A percentile compares a stretch with the other conserved stretches of the same genome.
These are phyloP conservation scores for Sclerotiophoma versabilis DNA, from an alignment of 2,329 filamentous ascomycete genomes.

Conservation along the genomic window DNA sequence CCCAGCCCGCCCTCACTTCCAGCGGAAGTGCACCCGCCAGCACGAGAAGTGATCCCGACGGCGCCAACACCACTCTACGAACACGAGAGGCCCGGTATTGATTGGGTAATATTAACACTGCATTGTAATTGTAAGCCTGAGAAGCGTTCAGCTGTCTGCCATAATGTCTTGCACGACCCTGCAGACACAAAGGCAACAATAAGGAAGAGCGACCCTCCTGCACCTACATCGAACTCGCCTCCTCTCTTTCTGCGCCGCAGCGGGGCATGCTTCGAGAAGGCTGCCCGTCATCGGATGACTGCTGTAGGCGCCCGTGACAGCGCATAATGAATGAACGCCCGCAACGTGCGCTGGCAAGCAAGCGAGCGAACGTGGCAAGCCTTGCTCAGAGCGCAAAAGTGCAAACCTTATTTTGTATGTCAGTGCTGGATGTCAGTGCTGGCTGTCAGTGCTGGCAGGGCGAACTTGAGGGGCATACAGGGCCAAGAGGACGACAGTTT, in stretches of 20 bases:
- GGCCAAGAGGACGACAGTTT: not conserved
- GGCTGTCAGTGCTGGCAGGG: constrained; percentile 5
- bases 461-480: constrained; percentile 15
- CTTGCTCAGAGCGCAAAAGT: constrained; percentile 7
- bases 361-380: constrained; percentile 20
- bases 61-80: not conserved
- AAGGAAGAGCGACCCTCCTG: not conserved
- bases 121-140: not conserved
- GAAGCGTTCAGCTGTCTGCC: not conserved
- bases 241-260: constrained; percentile 2
- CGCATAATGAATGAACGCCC: constrained; percentile 16
- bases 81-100: not conserved
- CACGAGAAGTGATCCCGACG: constrained; percentile 16
- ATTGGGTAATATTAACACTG: not conserved
- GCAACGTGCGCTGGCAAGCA: constrained; percentile 20
- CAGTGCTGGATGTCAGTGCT: constrained; percentile 4
- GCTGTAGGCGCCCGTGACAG: constrained; percentile 9
- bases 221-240: constrained; percentile 5
- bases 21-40: constrained; percentile 10
- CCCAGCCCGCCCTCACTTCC: constrained; percentile 9
- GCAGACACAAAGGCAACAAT: not conserved
- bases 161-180: not conserved
- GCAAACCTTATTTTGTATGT: constrained; percentile 19
- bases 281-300: constrained; percentile 9
- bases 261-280: constrained; percentile 14